Conservation (phyloP, 164 flowering plant genomes). For the Vitis labrusca region DNA sequence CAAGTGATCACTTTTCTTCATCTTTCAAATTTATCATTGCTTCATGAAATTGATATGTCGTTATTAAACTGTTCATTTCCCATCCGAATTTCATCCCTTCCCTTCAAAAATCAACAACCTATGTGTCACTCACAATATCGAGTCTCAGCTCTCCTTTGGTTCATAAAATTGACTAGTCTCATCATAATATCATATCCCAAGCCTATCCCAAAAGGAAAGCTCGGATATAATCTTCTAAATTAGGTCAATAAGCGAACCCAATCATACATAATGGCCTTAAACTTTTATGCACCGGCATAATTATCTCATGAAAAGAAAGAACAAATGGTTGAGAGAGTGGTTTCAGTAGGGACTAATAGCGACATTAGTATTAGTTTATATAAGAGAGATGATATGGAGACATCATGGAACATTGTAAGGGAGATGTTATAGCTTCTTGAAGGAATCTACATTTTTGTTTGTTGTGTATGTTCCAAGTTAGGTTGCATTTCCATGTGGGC, state of each 20-base stretch:
- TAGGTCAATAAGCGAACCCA: too few relatives aligned
- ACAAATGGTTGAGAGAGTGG: not conserved
- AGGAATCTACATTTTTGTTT: constrained; percentile 6
- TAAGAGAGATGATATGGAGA: not conserved
- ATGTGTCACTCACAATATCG: too few relatives aligned
- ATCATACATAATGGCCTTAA: too few relatives aligned
- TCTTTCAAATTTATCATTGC: not conserved
- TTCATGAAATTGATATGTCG: not conserved
- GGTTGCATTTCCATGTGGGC: constrained; percentile 3
- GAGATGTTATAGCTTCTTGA: not conserved
- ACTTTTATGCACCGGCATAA: too few relatives aligned
- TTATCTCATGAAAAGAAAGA: not conserved
- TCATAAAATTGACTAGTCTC: too few relatives aligned
- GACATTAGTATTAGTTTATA: not conserved
- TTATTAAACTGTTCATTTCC: not conserved
- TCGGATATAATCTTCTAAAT: too few relatives aligned
- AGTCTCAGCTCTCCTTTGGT: too few relatives aligned
- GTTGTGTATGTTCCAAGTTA: constrained; percentile 10
- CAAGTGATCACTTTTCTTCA: not conserved
- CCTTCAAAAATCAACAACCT: not conserved
- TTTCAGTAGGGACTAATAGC: not conserved
- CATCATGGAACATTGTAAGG: not conserved
- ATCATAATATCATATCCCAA: too few relatives aligned
- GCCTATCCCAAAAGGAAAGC: too few relatives aligned
- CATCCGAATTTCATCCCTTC: not conserved